These are phyloP conservation scores for Calonectria montana DNA, from an alignment of 2,329 filamentous ascomycete species.

Conservation along the genomic window DNA sequence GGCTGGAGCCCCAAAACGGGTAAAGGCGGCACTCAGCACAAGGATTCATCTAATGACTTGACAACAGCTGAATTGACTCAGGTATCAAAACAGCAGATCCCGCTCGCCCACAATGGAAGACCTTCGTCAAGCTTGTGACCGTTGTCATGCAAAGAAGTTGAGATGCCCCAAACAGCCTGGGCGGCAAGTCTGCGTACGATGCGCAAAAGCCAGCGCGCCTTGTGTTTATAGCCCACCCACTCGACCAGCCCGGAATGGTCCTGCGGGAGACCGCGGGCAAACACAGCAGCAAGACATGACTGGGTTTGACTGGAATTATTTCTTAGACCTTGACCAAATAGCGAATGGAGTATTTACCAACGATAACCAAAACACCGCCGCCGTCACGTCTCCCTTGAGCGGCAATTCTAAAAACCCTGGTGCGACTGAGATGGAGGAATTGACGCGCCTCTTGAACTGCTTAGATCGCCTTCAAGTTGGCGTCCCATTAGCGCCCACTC, in stretches of 20 bases:
- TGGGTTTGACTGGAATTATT: conserved; percentile 38
- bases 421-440: conserved; percentile 19
- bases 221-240: conserved; percentile 57
- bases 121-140: conserved; percentile 53
- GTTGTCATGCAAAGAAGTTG: conserved; percentile 61
- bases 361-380: not conserved
- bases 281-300: conserved; percentile 15
- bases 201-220: conserved; percentile 51
- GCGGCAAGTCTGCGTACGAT: conserved; percentile 52
- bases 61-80: not conserved
- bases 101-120: conserved; percentile 31
- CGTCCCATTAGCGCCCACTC: conserved; percentile 15
- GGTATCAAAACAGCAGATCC: not conserved
- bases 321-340: conserved; percentile 25
- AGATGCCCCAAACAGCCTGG: conserved; percentile 55
- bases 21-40: not conserved
- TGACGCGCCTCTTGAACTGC: conserved; percentile 35
- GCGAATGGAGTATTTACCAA: not conserved
- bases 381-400: conserved; percentile 23
- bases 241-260: conserved; percentile 30
- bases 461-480: conserved; percentile 37
- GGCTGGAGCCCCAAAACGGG: not conserved
- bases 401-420: not conserved
- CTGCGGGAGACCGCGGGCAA: not conserved
- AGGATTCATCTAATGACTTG: not conserved